These are phyloP conservation scores for Apiotrichum laibachii DNA, from an alignment of 1,284 basidiomycete genomes.

Conservation along the genomic window DNA sequence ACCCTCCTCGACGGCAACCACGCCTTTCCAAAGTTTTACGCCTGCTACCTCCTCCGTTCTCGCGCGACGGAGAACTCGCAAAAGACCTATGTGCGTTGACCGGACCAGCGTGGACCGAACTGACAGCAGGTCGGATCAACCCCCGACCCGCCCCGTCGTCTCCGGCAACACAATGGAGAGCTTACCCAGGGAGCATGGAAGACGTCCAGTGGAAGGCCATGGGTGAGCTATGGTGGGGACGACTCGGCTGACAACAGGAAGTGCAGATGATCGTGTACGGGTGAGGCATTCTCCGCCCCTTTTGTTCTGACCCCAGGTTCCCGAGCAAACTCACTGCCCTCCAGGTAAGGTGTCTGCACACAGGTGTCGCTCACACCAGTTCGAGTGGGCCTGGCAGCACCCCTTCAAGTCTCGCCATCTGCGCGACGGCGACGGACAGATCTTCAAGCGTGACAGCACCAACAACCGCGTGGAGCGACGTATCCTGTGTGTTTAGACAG, in stretches of 20 bases:
- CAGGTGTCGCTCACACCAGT: constrained; percentile 53
- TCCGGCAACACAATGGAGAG: constrained; percentile 83
- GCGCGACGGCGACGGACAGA: constrained; percentile 15
- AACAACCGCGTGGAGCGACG: constrained; percentile 42
- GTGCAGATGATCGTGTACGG: constrained; percentile 85
- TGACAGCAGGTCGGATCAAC: constrained; percentile 73
- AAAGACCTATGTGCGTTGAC: constrained; percentile 55
- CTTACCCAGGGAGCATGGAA: constrained; percentile 70
- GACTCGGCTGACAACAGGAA: constrained; percentile 26
- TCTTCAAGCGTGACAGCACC: constrained; percentile 43
- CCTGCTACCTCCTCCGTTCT: constrained; percentile 81
- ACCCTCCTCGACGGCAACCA: constrained; percentile 57
- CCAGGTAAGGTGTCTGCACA: constrained; percentile 33
- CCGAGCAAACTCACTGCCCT: constrained; percentile 79
- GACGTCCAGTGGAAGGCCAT: constrained; percentile 69
- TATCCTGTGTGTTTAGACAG: constrained; percentile 27
- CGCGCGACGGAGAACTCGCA: constrained; percentile 59
- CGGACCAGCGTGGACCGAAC: neutral
- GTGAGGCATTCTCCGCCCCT: constrained; percentile 18
- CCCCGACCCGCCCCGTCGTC: constrained; percentile 70
- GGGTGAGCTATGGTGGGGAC: constrained; percentile 55
- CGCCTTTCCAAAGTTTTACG: constrained; percentile 73
- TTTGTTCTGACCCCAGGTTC: constrained; percentile 57
- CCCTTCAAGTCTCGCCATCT: constrained; percentile 55
- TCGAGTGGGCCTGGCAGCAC: constrained; percentile 93